These are phyloP conservation scores for Ophiosphaerella herpotricha DNA, from an alignment of 2,329 filamentous ascomycete genomes.

Conservation along the genomic window DNA sequence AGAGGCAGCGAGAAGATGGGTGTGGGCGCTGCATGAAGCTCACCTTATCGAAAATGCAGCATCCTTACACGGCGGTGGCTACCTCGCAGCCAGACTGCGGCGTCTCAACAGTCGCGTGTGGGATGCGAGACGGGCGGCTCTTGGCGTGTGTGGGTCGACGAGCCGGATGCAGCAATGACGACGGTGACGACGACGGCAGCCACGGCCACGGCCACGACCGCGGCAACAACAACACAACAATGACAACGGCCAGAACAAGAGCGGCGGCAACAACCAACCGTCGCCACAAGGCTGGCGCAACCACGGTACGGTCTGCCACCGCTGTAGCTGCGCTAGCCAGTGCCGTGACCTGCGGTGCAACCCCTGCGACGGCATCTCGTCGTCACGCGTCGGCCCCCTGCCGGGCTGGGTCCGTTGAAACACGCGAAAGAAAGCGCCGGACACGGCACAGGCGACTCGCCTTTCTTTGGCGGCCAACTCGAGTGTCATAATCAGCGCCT, in stretches of 20 bases:
- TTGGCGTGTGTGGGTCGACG: too few relatives aligned
- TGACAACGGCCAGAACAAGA: too few relatives aligned
- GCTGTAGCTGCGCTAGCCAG: too few relatives aligned
- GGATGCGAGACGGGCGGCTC: too few relatives aligned
- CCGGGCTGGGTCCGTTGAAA: slow-evolving; percentile 32
- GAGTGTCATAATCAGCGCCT: background rate
- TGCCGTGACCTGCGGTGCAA: background rate
- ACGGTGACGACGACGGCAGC: too few relatives aligned
- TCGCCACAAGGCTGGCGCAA: too few relatives aligned
- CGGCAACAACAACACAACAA: too few relatives aligned
- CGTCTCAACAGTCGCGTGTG: slow-evolving; percentile 10
- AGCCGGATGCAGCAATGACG: too few relatives aligned
- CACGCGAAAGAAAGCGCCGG: slow-evolving; percentile 17
- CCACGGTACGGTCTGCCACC: too few relatives aligned
- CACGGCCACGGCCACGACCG: too few relatives aligned
- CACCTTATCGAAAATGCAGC: slow-evolving; percentile 17
- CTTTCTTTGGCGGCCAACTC: background rate
- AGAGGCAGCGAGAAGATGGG: slow-evolving; percentile 10
- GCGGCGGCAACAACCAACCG: too few relatives aligned
- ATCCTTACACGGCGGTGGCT: background rate
- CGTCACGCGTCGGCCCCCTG: slow-evolving; percentile 27
- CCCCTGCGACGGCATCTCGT: slow-evolving; percentile 20
- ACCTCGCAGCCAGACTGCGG: slow-evolving; percentile 2
- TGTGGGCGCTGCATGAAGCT: slow-evolving; percentile 16
- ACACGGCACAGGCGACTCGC: slow-evolving; percentile 16